These are phyloP conservation scores for Paradendryphiella salina DNA, from an alignment of 2,329 filamentous ascomycete genomes.

Conservation along the genomic window DNA sequence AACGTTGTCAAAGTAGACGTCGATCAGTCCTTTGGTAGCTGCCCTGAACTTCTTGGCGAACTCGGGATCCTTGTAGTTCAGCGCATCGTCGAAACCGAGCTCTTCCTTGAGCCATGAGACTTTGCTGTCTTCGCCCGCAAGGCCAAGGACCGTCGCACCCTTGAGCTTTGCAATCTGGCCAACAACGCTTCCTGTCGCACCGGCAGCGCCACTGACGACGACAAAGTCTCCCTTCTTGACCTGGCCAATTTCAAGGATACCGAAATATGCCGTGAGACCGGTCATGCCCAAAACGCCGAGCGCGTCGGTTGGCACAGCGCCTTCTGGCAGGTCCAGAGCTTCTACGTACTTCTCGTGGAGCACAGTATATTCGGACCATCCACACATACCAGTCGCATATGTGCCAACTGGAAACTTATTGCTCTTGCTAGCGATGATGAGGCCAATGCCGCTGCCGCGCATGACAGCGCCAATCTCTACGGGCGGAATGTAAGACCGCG, in stretches of 20 bases:
- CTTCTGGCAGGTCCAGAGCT: slow-evolving; percentile 50
- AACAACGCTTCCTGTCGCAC: slow-evolving; percentile 74
- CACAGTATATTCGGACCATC: slow-evolving; percentile 70
- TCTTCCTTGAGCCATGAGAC: slow-evolving; percentile 59
- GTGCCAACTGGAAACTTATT: slow-evolving; percentile 60
- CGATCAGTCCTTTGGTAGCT: slow-evolving; percentile 55
- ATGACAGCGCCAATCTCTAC: slow-evolving; percentile 70
- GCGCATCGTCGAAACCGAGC: slow-evolving; percentile 57
- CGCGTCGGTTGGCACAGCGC: slow-evolving; percentile 61
- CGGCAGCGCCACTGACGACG: slow-evolving; percentile 76
- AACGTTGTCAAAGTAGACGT: slow-evolving; percentile 58
- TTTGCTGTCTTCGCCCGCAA: slow-evolving; percentile 58
- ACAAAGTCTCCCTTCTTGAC: slow-evolving; percentile 72
- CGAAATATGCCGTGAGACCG: slow-evolving; percentile 75
- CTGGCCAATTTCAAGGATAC: slow-evolving; percentile 68
- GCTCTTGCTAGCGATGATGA: slow-evolving; percentile 65
- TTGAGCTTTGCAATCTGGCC: slow-evolving; percentile 78
- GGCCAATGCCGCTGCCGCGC: slow-evolving; percentile 64
- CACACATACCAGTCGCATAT: slow-evolving; percentile 58
- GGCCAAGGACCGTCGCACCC: slow-evolving; percentile 57
- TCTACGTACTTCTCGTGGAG: slow-evolving; percentile 57
- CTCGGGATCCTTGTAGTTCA: slow-evolving; percentile 59
- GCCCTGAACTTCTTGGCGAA: slow-evolving; percentile 55
- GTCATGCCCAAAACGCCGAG: slow-evolving; percentile 61
- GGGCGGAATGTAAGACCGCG: slow-evolving; percentile 67